Percentiles rank a stretch among this genome's conserved stretches.
phyloP scores from a whole-genome alignment of 257 asterid species.

The Nicotiana benthamiana region DNA sequence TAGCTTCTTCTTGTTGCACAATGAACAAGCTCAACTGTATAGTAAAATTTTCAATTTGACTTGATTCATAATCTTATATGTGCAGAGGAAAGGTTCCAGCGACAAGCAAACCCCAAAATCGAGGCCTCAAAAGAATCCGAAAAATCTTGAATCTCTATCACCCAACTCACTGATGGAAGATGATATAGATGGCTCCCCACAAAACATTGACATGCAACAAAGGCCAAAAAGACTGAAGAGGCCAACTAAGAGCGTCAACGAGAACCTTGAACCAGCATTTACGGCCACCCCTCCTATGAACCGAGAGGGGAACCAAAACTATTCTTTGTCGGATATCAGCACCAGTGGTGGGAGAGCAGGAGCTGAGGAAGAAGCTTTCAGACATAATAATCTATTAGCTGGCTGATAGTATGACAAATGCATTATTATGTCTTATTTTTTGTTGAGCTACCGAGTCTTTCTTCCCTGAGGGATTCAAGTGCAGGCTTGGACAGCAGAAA shows the following conservation, averaged over 20 bases:
- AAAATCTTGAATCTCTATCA: conserved; percentile 35
- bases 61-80: background rate
- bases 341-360: conserved; percentile 15
- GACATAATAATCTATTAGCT: background rate
- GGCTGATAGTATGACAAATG: background rate
- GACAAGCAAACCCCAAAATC: conserved; percentile 50
- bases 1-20: background rate
- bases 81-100: conserved; percentile 60
- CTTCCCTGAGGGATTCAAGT: background rate
- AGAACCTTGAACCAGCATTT: conserved; percentile 83
- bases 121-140: conserved; percentile 48
- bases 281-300: conserved; percentile 31
- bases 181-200: conserved; percentile 44
- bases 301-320: conserved; percentile 33
- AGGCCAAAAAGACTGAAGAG: conserved; percentile 88
- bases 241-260: conserved; percentile 89
- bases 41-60: background rate
- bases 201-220: conserved; percentile 33
- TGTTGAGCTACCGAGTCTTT: background rate
- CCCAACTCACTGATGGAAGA: conserved; percentile 32
- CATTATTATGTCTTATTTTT: background rate
- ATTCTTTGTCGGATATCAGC: conserved; percentile 3
- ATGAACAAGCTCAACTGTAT: background rate
- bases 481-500: background rate
- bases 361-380: conserved; percentile 9